Evolutionary conservation across 2,329 filamentous ascomycete genomes (phyloP).

Genomic region (Arthroderma sp.): DNA sequence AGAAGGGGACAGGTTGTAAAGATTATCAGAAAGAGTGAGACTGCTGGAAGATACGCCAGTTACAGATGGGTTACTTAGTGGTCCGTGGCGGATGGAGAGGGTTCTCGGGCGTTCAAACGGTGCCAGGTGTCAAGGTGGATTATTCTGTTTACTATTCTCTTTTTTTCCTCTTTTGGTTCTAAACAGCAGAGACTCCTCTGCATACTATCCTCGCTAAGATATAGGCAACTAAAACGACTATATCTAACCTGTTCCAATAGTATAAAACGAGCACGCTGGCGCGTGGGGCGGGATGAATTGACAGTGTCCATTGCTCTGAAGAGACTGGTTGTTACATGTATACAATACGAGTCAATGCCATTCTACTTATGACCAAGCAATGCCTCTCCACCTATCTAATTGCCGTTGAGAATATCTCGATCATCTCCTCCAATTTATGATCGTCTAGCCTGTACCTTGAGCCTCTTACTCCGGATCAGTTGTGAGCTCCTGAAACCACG

Average conservation of each 20-base stretch:
- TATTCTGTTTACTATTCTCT: neutral
- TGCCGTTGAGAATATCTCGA: neutral
- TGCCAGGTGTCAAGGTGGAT: neutral
- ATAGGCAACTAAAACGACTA: neutral
- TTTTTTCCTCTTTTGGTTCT: neutral
- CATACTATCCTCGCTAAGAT: neutral
- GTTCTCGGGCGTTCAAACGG: neutral
- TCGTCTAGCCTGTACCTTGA: neutral
- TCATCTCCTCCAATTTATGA: neutral
- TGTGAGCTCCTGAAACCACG: neutral
- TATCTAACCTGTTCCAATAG: neutral
- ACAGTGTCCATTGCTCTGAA: neutral
- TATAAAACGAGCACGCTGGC: neutral
- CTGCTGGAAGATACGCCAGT: slow-evolving; percentile 89
- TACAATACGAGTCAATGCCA: neutral
- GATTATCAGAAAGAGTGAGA: slow-evolving; percentile 93
- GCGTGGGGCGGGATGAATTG: neutral
- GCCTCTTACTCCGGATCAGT: neutral
- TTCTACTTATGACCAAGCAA: neutral
- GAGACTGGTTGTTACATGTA: neutral
- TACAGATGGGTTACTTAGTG: slow-evolving; percentile 57
- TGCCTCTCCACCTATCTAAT: neutral
- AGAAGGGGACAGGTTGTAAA: slow-evolving; percentile 92
- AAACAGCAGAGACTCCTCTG: neutral
- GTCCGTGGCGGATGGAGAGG: neutral